Percentiles rank a stretch among this genome's conserved stretches.
Evolutionary conservation across 2,329 filamentous ascomycete species (phyloP).

Genomic region (Trichophyton rubrum): DNA sequence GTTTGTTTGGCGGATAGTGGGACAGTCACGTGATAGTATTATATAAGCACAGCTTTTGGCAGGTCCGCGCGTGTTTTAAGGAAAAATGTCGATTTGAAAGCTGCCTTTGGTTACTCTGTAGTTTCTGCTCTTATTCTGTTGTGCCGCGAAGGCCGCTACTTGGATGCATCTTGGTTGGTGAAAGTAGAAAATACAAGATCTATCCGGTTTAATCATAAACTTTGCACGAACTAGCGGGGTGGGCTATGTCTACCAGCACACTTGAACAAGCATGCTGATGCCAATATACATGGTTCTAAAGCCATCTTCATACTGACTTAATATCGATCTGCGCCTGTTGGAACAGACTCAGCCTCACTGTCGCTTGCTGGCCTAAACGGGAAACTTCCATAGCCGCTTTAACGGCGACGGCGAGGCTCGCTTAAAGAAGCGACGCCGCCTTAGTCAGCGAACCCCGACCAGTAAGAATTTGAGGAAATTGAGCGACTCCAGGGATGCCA

Average conservation of each 20-base stretch:
- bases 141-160: too few species aligned
- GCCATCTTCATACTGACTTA: too few species aligned
- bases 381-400: neutral
- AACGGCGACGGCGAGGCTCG: neutral
- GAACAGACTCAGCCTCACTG: neutral
- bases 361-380: neutral
- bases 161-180: too few species aligned
- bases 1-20: neutral
- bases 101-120: neutral
- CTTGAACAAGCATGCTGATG: too few species aligned
- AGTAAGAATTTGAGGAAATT: constrained; percentile 7
- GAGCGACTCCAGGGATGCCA: neutral
- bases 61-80: neutral
- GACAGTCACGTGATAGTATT: neutral
- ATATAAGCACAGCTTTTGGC: neutral
- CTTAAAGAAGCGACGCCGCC: neutral
- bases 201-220: too few species aligned
- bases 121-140: too few species aligned
- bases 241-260: too few species aligned
- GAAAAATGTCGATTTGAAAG: neutral
- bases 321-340: too few species aligned
- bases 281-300: too few species aligned
- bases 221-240: too few species aligned
- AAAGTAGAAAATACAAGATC: too few species aligned
- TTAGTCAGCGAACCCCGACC: neutral